phyloP scores from a whole-genome alignment of 2,329 filamentous ascomycete genomes.

The Neoascochyta sp. region DNA sequence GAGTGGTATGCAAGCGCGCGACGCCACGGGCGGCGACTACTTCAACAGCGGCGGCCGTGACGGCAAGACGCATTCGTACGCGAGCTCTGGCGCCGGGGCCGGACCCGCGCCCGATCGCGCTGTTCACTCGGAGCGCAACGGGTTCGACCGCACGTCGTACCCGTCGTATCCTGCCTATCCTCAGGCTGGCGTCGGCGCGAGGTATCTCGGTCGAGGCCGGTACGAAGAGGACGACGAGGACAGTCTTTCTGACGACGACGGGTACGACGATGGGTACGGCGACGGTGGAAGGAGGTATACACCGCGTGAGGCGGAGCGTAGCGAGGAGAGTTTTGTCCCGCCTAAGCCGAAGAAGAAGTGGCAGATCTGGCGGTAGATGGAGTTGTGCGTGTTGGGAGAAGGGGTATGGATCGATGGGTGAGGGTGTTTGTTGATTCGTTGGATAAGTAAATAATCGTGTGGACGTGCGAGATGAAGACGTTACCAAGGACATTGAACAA shows the following conservation, averaged over 20 bases:
- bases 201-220: conserved; percentile 27
- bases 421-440: too few relatives aligned
- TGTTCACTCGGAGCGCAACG: conserved; percentile 10
- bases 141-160: conserved; percentile 21
- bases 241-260: conserved; percentile 19
- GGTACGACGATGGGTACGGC: too few relatives aligned
- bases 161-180: conserved; percentile 16
- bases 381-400: not conserved
- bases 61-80: conserved; percentile 5
- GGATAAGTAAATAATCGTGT: too few relatives aligned
- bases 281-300: conserved; percentile 14
- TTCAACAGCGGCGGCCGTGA: conserved; percentile 23
- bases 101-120: conserved; percentile 2
- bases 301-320: conserved; percentile 26
- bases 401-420: too few relatives aligned
- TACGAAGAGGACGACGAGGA: conserved; percentile 33
- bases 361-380: conserved; percentile 34
- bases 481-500: too few relatives aligned
- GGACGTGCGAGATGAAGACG: too few relatives aligned
- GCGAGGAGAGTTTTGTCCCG: conserved; percentile 31
- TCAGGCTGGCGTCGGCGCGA: conserved; percentile 27
- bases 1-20: conserved; percentile 26
- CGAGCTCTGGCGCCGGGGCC: conserved; percentile 2
- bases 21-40: conserved; percentile 31
- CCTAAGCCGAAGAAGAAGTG: conserved; percentile 41